phyloP scores from a whole-genome alignment of 768 basidiomycete species.

The Psilocybe cyanescens region DNA sequence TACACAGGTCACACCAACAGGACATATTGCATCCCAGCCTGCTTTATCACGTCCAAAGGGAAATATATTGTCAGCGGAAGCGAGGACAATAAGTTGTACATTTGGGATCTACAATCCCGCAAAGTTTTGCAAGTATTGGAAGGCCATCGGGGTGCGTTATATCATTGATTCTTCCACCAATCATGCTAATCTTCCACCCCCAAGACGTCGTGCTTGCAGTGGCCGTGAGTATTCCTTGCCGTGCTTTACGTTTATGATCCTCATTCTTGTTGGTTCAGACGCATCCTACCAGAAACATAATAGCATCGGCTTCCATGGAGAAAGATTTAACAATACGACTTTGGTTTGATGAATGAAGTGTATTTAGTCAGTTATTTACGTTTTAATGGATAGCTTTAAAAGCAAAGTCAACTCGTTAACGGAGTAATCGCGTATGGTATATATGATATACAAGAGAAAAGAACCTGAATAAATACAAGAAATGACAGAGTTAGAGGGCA shows the following conservation, averaged over 20 bases:
- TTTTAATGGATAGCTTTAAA: neutral
- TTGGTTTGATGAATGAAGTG: constrained; percentile 61
- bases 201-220: constrained; percentile 75
- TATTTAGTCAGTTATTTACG: neutral
- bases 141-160: constrained; percentile 73
- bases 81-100: constrained; percentile 85
- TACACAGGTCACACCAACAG: constrained; percentile 87
- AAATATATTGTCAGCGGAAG: constrained; percentile 86
- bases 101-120: constrained; percentile 90
- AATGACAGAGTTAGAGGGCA: neutral
- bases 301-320: constrained; percentile 91
- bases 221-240: constrained; percentile 54
- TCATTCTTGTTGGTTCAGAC: constrained; percentile 46
- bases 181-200: constrained; percentile 6
- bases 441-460: neutral
- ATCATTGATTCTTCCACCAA: neutral
- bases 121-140: constrained; percentile 75
- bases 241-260: neutral
- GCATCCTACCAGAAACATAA: constrained; percentile 73
- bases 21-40: constrained; percentile 78
- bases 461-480: neutral
- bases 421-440: too few species aligned
- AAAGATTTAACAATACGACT: constrained; percentile 85
- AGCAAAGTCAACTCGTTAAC: too few species aligned
- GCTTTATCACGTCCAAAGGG: constrained; percentile 61